A percentile compares a stretch with the other conserved stretches of the same genome.
These are phyloP conservation scores for Emergomyces orientalis DNA, from an alignment of 2,329 filamentous ascomycete genomes.

Conservation along the genomic window DNA sequence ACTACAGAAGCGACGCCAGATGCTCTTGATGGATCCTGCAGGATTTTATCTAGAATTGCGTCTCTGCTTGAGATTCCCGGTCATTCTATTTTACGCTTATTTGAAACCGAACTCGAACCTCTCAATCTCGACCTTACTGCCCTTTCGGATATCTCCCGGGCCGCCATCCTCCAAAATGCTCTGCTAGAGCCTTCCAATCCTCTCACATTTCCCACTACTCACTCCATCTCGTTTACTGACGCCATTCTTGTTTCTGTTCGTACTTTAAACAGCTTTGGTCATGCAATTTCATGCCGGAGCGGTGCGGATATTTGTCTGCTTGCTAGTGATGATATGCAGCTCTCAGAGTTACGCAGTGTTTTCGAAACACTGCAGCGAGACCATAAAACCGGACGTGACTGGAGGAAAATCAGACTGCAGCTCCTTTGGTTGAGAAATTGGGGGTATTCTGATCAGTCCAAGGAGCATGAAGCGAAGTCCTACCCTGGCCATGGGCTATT, in stretches of 20 bases:
- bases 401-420: slow-evolving; percentile 41
- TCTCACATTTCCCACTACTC: slow-evolving; percentile 32
- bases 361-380: slow-evolving; percentile 40
- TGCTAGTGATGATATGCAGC: slow-evolving; percentile 44
- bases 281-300: slow-evolving; percentile 28
- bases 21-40: slow-evolving; percentile 41
- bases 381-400: slow-evolving; percentile 39
- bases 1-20: slow-evolving; percentile 38
- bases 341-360: slow-evolving; percentile 45
- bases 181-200: slow-evolving; percentile 33
- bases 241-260: slow-evolving; percentile 34
- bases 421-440: slow-evolving; percentile 55
- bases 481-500: slow-evolving; percentile 36
- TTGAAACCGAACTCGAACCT: slow-evolving; percentile 20
- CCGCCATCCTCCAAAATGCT: slow-evolving; percentile 34
- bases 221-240: slow-evolving; percentile 34
- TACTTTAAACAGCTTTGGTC: slow-evolving; percentile 33
- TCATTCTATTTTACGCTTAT: slow-evolving; percentile 26
- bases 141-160: slow-evolving; percentile 31
- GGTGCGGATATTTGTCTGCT: slow-evolving; percentile 45
- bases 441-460: slow-evolving; percentile 30
- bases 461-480: slow-evolving; percentile 19
- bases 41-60: slow-evolving; percentile 43
- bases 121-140: slow-evolving; percentile 25
- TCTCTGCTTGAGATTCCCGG: slow-evolving; percentile 43